These are phyloP conservation scores for Penicillium coprophilum DNA, from an alignment of 495 filamentous ascomycete species.

Conservation along the genomic window DNA sequence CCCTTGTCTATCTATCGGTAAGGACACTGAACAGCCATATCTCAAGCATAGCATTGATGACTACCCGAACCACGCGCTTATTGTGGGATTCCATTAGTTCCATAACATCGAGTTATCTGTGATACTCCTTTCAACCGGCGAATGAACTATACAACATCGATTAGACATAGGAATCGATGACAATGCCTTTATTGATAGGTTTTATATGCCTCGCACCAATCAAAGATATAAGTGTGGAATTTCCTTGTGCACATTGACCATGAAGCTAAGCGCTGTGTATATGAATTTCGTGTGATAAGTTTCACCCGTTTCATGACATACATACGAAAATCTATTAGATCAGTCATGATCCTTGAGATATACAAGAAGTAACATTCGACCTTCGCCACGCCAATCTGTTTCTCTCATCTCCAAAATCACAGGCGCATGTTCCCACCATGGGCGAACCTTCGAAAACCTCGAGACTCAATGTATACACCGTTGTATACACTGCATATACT, in stretches of 20 bases:
- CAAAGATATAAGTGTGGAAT: background rate
- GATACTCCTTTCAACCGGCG: background rate
- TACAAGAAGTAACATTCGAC: background rate
- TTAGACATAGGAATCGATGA: background rate
- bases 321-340: background rate
- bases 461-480: background rate
- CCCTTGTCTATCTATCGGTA: background rate
- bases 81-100: background rate
- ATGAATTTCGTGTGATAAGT: background rate
- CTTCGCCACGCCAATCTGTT: background rate
- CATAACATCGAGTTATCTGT: background rate
- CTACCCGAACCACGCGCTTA: background rate
- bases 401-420: too few species aligned
- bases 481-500: too few species aligned
- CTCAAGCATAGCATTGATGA: background rate
- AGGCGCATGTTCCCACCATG: background rate
- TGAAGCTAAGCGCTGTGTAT: background rate
- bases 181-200: background rate
- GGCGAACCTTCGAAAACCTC: background rate
- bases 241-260: background rate
- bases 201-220: background rate
- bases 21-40: background rate
- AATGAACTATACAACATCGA: background rate
- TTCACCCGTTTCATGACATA: background rate
- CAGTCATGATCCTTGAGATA: background rate